Evolutionary conservation across 305 asterid genomes (phyloP), one percentile per base, ranked within the genome.

Genomic region (Fraxinus sp.): DNA sequence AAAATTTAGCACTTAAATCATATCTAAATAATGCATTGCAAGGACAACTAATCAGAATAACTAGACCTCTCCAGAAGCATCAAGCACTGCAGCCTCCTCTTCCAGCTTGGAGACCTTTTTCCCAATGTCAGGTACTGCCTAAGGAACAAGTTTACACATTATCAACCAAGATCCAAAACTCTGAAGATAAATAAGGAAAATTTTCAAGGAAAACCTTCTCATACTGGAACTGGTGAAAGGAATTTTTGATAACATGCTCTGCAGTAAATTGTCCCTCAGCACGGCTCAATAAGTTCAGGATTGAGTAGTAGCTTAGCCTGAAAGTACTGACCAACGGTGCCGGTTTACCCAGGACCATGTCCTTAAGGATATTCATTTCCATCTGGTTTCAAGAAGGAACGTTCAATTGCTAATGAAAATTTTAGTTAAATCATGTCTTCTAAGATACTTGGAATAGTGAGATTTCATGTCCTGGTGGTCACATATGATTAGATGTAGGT

Each of bases 221-320:
- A 80, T 96, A 89, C 90, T 96, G 99, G 88, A 94, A 96, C 88
- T 96, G 99, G 84, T 93, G 99, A 86, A 96, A 96, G 32, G 98
- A 96, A 85, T 96, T 84, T 86, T 85, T 91, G 87, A 96, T 96
- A 84, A 96, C 99, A 90, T 93, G 99, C 93, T 96, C 98, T 39
- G 98, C 98, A 49, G 97, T 93, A 88, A 96, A 93, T 88, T 95
- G 99, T 70, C 98, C 98, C 90, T 96, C 98, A 77, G 98, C 96
- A 68, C 97, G 98, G 87, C 97, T 96, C 98, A 96, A 89, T 85
- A 96, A 90, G 84, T 96, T 96, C 86, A 96, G 81, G 87, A 96
- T 93, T 28, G 99, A 87, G 89, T 94, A 96, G 92, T 96, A 96
- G 91, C 99, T 96, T 80, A 96, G 87, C 91, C 98, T 90, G 91